A percentile compares a stretch with the other conserved stretches of the same genome.
Evolutionary conservation across 768 basidiomycete genomes (phyloP).

Genomic region (Leccinellum rugosiceps): DNA sequence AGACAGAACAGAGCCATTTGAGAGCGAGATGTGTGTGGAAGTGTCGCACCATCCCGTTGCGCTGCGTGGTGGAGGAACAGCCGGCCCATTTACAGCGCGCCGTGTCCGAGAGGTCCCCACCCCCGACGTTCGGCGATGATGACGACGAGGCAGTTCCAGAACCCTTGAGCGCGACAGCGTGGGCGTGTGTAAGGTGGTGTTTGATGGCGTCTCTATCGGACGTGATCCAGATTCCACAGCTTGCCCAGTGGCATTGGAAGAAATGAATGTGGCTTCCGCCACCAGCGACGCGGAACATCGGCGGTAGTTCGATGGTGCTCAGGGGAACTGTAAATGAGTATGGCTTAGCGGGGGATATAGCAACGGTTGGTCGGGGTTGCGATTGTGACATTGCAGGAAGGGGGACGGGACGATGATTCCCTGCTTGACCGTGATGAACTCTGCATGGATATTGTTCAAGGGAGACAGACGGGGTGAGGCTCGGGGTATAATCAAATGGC

Average conservation of each 20-base stretch:
- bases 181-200: constrained; percentile 10
- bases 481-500: not conserved
- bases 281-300: not conserved
- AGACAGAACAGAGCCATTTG: constrained; percentile 20
- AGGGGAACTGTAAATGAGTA: constrained; percentile 5
- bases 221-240: constrained; percentile 20
- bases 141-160: not conserved
- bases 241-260: constrained; percentile 17
- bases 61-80: constrained; percentile 6
- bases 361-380: not conserved
- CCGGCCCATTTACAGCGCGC: constrained; percentile 12
- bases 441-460: not conserved
- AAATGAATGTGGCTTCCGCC: not conserved
- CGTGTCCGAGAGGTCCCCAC: not conserved
- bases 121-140: not conserved
- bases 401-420: not conserved
- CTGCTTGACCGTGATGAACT: not conserved
- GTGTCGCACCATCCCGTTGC: constrained; percentile 14
- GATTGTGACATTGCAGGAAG: not conserved
- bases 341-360: not conserved
- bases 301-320: constrained; percentile 7
- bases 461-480: not conserved
- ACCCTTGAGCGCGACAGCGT: constrained; percentile 5
- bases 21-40: constrained; percentile 13
- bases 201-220: constrained; percentile 11